These are phyloP conservation scores for Intubia oerlemansii DNA, from an alignment of 2,329 filamentous ascomycete species.

Conservation along the genomic window DNA sequence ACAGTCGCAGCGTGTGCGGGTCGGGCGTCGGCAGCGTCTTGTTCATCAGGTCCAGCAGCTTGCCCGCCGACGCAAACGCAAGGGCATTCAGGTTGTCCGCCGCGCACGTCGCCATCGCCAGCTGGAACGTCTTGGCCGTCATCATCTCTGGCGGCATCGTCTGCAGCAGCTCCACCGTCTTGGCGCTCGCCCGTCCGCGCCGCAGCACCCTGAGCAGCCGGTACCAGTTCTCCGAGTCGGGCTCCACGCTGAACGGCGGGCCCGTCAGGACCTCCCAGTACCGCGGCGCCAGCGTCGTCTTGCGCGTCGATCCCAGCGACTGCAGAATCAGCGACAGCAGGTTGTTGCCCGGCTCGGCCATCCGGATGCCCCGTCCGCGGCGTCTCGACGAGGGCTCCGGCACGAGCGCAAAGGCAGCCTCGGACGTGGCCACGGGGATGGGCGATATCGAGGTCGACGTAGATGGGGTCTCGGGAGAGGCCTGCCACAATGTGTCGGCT, in stretches of 20 bases:
- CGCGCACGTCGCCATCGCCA: constrained; percentile 53
- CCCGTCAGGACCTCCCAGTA: constrained; percentile 63
- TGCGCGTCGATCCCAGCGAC: constrained; percentile 36
- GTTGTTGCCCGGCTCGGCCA: constrained; percentile 28
- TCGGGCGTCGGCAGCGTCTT: constrained; percentile 23
- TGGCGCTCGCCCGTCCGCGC: constrained; percentile 40
- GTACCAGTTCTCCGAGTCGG: constrained; percentile 52
- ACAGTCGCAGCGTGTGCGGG: constrained; percentile 26
- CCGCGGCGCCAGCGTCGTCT: constrained; percentile 37
- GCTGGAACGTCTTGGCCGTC: constrained; percentile 36
- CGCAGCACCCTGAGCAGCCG: constrained; percentile 47
- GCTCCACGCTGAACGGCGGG: constrained; percentile 34
- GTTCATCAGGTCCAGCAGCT: constrained; percentile 44
- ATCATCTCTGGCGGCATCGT: constrained; percentile 25
- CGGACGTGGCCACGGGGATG: no score
- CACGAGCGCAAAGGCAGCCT: no score
- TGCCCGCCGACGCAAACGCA: constrained; percentile 39
- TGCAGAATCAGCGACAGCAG: constrained; percentile 49
- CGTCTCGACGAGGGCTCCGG: no score
- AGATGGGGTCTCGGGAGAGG: neutral
- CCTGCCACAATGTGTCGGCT: no score
- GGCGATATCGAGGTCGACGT: neutral
- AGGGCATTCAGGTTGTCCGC: constrained; percentile 59
- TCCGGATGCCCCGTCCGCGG: no score
- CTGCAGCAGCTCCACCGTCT: constrained; percentile 36